phyloP scores from a whole-genome alignment of 2,329 filamentous ascomycete genomes.

The Curvularia lunata region DNA sequence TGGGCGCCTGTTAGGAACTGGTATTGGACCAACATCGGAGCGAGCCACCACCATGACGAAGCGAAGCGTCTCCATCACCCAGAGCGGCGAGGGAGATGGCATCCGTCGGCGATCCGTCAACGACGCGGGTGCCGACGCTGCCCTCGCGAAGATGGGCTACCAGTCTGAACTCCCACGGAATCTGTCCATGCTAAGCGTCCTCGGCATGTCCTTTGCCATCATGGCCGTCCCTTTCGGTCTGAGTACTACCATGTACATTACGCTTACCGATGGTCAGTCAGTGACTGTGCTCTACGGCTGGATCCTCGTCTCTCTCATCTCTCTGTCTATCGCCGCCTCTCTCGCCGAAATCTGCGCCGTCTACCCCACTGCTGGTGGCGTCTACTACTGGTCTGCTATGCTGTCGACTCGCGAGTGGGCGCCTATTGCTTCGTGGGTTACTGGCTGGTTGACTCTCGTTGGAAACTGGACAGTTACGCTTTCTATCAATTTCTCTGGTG shows the following conservation, averaged over 20 bases:
- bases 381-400: slow-evolving; percentile 75
- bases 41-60: slow-evolving; percentile 22
- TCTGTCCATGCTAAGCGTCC: slow-evolving; percentile 71
- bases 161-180: slow-evolving; percentile 69
- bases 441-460: slow-evolving; percentile 74
- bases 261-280: slow-evolving; percentile 70
- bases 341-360: slow-evolving; percentile 77
- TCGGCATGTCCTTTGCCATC: slow-evolving; percentile 75
- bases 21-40: neutral
- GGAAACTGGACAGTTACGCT: slow-evolving; percentile 74
- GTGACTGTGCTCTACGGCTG: slow-evolving; percentile 76
- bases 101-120: slow-evolving; percentile 24
- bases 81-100: slow-evolving; percentile 17
- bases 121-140: slow-evolving; percentile 62
- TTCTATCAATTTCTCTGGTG: slow-evolving; percentile 74
- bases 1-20: slow-evolving; percentile 4
- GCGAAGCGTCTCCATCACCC: slow-evolving; percentile 28
- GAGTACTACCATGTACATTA: slow-evolving; percentile 71
- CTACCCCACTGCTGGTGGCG: slow-evolving; percentile 76
- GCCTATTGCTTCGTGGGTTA: slow-evolving; percentile 71
- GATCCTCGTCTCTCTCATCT: slow-evolving; percentile 70
- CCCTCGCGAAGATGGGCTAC: slow-evolving; percentile 71
- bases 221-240: slow-evolving; percentile 75
- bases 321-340: slow-evolving; percentile 71
- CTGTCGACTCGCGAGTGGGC: slow-evolving; percentile 69